Conservation (phyloP, 2,329 filamentous ascomycete species). For the Neopestalotiopsis sp. region DNA sequence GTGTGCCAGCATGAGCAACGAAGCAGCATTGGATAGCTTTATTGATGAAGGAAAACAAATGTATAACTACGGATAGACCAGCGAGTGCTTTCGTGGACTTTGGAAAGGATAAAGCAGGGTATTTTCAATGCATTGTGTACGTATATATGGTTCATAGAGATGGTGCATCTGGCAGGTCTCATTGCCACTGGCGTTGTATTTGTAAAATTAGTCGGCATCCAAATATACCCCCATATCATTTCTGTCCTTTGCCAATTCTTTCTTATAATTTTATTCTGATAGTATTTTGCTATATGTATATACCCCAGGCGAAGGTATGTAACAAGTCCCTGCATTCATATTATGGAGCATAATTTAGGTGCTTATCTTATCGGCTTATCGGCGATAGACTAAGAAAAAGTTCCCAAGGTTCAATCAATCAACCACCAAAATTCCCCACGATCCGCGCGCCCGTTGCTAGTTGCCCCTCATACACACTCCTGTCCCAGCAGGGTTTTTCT, state of each 20-base stretch:
- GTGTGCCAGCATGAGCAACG: background rate
- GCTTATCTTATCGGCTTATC: constrained; percentile 1
- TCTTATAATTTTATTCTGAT: too few species aligned
- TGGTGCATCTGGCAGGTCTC: background rate
- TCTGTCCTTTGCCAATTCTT: background rate
- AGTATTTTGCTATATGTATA: too few species aligned
- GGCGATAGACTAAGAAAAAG: constrained; percentile 3
- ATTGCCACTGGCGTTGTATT: background rate
- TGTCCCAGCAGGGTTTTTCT: background rate
- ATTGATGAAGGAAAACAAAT: background rate
- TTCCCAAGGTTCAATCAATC: background rate
- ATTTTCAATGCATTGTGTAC: background rate
- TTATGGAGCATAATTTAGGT: background rate
- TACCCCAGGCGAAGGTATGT: background rate
- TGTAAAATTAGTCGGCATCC: background rate
- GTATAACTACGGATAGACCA: background rate
- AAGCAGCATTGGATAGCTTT: background rate
- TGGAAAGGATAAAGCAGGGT: background rate
- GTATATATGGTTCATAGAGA: background rate
- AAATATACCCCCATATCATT: constrained; percentile 1
- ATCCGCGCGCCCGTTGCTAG: background rate
- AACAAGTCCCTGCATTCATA: background rate
- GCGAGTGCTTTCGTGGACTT: background rate
- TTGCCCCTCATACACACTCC: background rate
- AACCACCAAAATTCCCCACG: constrained; percentile 2